Conservation (phyloP, 2,329 filamentous ascomycete species). For the Fusarium buxicola region DNA sequence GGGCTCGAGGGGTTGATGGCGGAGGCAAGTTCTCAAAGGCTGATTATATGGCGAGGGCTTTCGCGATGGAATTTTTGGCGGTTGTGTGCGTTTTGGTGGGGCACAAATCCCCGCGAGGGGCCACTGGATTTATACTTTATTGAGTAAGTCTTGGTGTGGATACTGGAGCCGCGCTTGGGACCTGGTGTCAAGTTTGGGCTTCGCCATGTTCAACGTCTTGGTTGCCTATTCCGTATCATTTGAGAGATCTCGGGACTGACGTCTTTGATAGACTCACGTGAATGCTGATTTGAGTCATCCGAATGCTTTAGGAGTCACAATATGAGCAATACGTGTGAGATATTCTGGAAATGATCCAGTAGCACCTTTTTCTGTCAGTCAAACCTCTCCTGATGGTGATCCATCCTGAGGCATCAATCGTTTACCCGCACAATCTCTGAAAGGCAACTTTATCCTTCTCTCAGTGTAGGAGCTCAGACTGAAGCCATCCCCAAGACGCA, state of each 20-base stretch:
- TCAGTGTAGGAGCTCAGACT: conserved; percentile 29
- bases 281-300: conserved; percentile 29
- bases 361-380: background rate
- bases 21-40: conserved; percentile 46
- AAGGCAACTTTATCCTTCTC: conserved; percentile 10
- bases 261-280: conserved; percentile 13
- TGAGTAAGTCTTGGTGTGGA: conserved; percentile 17
- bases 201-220: conserved; percentile 22
- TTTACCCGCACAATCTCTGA: conserved; percentile 15
- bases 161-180: background rate
- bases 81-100: conserved; percentile 62
- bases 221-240: conserved; percentile 18
- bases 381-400: background rate
- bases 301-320: conserved; percentile 30
- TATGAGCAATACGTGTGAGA: conserved; percentile 6
- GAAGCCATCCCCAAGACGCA: conserved; percentile 28
- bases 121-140: conserved; percentile 31
- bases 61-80: conserved; percentile 57
- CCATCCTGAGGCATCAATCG: conserved; percentile 44
- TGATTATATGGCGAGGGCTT: conserved; percentile 50
- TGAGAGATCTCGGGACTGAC: background rate
- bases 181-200: conserved; percentile 28
- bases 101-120: conserved; percentile 42
- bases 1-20: conserved; percentile 46
- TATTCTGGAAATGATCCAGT: background rate